Percentiles rank a stretch among this genome's conserved stretches.
phyloP scores from a whole-genome alignment of 2,329 filamentous ascomycete species.

The Aspergillus texensis region DNA sequence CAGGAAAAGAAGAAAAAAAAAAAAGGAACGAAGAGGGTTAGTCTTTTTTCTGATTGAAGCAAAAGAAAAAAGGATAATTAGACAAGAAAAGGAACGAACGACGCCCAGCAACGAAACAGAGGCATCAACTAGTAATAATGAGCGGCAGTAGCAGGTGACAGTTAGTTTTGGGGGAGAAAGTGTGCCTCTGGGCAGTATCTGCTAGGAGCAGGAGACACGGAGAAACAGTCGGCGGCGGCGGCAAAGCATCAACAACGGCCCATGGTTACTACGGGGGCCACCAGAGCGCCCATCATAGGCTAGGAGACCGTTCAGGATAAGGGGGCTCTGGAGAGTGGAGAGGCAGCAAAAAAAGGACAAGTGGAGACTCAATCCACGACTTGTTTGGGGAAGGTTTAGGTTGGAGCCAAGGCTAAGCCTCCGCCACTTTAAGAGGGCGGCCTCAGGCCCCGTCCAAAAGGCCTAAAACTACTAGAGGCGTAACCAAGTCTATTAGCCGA shows the following conservation, averaged over 20 bases:
- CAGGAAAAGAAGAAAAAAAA: neutral
- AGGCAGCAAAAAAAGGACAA: neutral
- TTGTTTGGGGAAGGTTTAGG: slow-evolving; percentile 5
- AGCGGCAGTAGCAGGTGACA: slow-evolving; percentile 1
- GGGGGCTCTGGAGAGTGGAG: slow-evolving; percentile 7
- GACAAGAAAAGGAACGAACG: slow-evolving; percentile 26
- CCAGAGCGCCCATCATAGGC: slow-evolving; percentile 6
- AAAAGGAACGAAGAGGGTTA: slow-evolving; percentile 14
- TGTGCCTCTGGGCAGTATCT: neutral
- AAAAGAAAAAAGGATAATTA: slow-evolving; percentile 25
- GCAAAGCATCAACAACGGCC: slow-evolving; percentile 18
- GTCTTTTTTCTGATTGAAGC: slow-evolving; percentile 7
- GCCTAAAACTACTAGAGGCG: neutral
- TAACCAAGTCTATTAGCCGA: neutral
- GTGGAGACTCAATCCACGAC: too few species aligned
- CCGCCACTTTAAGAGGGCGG: slow-evolving; percentile 16
- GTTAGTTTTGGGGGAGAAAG: slow-evolving; percentile 1
- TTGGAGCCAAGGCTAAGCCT: slow-evolving; percentile 23
- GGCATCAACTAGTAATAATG: slow-evolving; percentile 16
- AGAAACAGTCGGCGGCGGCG: slow-evolving; percentile 16
- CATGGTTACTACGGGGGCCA: slow-evolving; percentile 15
- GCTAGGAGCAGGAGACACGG: slow-evolving; percentile 9
- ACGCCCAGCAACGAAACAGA: slow-evolving; percentile 20
- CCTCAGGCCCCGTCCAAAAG: neutral
- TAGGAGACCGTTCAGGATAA: slow-evolving; percentile 10